Percentiles rank a stretch among this genome's conserved stretches.
Conservation (phyloP, 192 early-diverging fungal genomes). For the Podila epigama region DNA sequence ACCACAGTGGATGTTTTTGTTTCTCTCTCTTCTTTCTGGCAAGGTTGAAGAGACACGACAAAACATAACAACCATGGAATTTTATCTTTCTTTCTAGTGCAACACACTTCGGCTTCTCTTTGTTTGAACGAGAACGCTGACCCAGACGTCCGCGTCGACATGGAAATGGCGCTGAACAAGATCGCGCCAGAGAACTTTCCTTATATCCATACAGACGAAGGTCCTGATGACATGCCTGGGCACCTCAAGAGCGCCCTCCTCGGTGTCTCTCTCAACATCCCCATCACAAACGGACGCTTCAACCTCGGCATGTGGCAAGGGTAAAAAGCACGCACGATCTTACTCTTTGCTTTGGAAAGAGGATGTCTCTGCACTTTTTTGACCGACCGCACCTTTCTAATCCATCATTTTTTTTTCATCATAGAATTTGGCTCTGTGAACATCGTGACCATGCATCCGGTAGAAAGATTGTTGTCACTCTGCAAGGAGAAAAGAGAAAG, state of each 20-base stretch:
- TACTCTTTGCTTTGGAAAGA: background rate
- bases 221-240: conserved; percentile 91
- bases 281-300: conserved; percentile 79
- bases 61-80: no score
- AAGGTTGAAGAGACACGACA: no score
- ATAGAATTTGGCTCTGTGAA: conserved; percentile 78
- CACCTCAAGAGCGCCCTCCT: conserved; percentile 87
- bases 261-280: conserved; percentile 86
- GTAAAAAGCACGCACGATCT: conserved; percentile 40
- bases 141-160: conserved; percentile 77
- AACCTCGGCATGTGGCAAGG: conserved; percentile 90
- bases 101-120: conserved; percentile 91
- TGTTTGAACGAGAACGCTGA: conserved; percentile 91
- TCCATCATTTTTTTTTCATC: background rate
- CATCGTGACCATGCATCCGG: conserved; percentile 68
- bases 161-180: conserved; percentile 87
- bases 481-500: conserved; percentile 71
- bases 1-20: background rate
- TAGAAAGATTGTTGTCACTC: conserved; percentile 73
- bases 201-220: conserved; percentile 87
- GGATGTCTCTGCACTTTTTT: background rate
- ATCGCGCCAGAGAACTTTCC: conserved; percentile 81
- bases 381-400: background rate
- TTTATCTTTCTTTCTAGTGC: conserved; percentile 64
- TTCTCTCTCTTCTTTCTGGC: background rate